Conservation (phyloP, 2,329 filamentous ascomycete genomes). For the Diaporthe batatas region DNA sequence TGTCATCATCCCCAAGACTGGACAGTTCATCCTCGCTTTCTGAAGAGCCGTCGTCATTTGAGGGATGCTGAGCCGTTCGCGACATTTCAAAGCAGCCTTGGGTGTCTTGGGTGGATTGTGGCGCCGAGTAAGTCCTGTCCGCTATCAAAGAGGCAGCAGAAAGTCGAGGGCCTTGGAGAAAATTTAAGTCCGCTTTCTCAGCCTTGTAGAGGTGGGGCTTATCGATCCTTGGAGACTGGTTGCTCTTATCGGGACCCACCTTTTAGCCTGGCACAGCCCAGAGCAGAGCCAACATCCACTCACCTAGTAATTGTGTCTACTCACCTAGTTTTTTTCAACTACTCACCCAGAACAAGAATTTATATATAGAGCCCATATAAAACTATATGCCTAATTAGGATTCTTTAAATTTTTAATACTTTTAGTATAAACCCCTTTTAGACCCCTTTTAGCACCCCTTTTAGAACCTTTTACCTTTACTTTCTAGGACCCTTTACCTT, state of each 20-base stretch:
- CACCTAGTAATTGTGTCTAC: no score
- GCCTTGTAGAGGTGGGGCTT: constrained; percentile 38
- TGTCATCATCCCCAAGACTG: constrained; percentile 40
- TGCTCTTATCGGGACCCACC: constrained; percentile 7
- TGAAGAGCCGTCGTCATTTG: constrained; percentile 47
- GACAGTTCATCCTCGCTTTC: constrained; percentile 45
- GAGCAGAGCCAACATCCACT: no score
- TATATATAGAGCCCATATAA: no score
- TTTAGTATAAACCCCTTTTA: no score
- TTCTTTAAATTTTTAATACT: no score
- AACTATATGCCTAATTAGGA: no score
- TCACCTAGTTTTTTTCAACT: no score
- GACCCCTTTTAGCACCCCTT: no score
- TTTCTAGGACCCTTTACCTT: no score
- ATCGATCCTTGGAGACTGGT: constrained; percentile 26
- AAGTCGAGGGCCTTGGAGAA: constrained; percentile 34
- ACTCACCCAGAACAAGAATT: no score
- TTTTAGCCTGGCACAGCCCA: constrained; percentile 11
- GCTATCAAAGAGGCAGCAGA: neutral
- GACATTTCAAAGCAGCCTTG: constrained; percentile 34
- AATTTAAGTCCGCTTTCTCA: constrained; percentile 36
- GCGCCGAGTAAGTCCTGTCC: neutral
- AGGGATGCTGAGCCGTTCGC: constrained; percentile 34
- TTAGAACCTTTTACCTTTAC: no score
- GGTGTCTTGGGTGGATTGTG: neutral